phyloP scores from a whole-genome alignment of 768 basidiomycete species.

The Russula griseocarnosa region DNA sequence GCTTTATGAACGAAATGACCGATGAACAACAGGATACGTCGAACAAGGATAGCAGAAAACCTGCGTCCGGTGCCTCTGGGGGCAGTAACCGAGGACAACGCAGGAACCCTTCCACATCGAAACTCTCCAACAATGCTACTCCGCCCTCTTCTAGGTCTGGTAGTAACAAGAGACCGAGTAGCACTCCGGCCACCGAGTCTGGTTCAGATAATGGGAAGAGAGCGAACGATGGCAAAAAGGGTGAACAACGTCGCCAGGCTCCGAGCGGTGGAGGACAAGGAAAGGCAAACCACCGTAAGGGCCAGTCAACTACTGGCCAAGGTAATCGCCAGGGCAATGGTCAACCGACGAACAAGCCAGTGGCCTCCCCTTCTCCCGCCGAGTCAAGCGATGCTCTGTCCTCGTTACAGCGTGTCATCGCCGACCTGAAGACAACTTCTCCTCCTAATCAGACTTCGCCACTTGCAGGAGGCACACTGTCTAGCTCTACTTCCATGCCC shows the following conservation, averaged over 20 bases:
- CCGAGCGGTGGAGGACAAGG: constrained; percentile 37
- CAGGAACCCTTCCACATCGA: constrained; percentile 51
- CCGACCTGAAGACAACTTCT: constrained; percentile 84
- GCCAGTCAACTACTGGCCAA: constrained; percentile 48
- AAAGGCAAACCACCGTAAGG: constrained; percentile 27
- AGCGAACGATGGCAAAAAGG: constrained; percentile 51
- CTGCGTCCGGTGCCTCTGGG: constrained; percentile 36
- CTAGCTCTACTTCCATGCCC: constrained; percentile 43
- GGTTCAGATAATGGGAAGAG: constrained; percentile 68
- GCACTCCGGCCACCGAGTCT: constrained; percentile 50
- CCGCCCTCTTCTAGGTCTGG: constrained; percentile 49
- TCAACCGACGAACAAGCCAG: constrained; percentile 26
- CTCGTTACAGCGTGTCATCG: constrained; percentile 89
- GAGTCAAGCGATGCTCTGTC: constrained; percentile 79
- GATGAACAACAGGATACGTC: constrained; percentile 52
- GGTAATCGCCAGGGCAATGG: constrained; percentile 51
- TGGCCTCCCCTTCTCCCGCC: constrained; percentile 47
- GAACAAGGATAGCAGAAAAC: constrained; percentile 76
- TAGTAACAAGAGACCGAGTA: constrained; percentile 50
- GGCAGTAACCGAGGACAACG: constrained; percentile 54
- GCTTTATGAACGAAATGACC: constrained; percentile 83
- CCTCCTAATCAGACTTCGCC: constrained; percentile 49
- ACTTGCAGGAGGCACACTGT: constrained; percentile 39
- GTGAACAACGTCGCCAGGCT: constrained; percentile 46
- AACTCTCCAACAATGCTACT: constrained; percentile 37